These are phyloP conservation scores for Daldinia sp. DNA, from an alignment of 2,329 filamentous ascomycete genomes.

Conservation along the genomic window DNA sequence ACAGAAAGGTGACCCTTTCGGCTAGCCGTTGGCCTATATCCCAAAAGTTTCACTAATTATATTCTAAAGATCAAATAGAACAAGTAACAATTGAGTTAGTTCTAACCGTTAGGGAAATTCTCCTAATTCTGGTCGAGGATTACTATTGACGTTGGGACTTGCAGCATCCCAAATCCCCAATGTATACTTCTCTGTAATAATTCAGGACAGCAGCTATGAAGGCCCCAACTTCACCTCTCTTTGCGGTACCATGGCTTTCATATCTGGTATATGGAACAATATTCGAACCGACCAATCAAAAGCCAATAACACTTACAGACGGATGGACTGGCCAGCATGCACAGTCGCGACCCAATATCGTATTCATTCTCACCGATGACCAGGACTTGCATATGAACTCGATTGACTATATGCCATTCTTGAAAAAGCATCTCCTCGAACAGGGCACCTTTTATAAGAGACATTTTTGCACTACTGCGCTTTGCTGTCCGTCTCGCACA, in stretches of 20 bases:
- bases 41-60: neutral
- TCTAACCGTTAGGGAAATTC: too few relatives aligned
- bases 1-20: neutral
- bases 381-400: conserved; percentile 71
- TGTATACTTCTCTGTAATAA: neutral
- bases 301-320: conserved; percentile 17
- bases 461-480: conserved; percentile 71
- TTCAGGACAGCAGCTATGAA: conserved; percentile 3
- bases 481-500: conserved; percentile 74
- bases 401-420: conserved; percentile 65
- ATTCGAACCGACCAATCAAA: conserved; percentile 35
- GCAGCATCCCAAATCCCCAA: too few relatives aligned
- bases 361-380: conserved; percentile 74
- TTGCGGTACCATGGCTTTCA: neutral
- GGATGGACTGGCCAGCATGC: conserved; percentile 1
- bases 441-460: conserved; percentile 67
- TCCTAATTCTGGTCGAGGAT: neutral
- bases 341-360: conserved; percentile 59
- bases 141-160: too few relatives aligned
- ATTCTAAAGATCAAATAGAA: neutral
- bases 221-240: neutral
- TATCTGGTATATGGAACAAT: conserved; percentile 4
- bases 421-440: conserved; percentile 63
- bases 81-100: neutral
- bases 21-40: neutral